phyloP scores from a whole-genome alignment of 805 yeast genomes.

The Ogataea paradorogensis region DNA sequence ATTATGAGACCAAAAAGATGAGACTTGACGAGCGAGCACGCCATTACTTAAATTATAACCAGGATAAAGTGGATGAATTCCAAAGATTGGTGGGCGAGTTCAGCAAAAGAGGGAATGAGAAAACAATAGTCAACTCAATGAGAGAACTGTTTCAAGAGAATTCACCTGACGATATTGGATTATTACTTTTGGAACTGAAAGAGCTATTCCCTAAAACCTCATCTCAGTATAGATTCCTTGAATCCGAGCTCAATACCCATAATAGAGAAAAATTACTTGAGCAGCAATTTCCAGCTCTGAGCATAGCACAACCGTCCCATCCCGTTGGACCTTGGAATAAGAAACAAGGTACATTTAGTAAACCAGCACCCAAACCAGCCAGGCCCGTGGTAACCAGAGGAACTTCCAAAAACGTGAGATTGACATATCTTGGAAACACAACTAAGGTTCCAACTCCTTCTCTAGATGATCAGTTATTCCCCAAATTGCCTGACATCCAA shows the following conservation, averaged over 20 bases:
- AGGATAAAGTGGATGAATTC: slow-evolving; percentile 47
- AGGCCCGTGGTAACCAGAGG: slow-evolving; percentile 12
- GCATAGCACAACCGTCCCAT: slow-evolving; percentile 4
- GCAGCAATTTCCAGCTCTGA: slow-evolving; percentile 50
- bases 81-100: slow-evolving; percentile 45
- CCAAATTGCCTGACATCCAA: slow-evolving; percentile 38
- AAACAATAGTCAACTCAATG: slow-evolving; percentile 50
- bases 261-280: slow-evolving; percentile 25
- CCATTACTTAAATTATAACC: slow-evolving; percentile 63
- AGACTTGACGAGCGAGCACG: slow-evolving; percentile 84
- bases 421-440: slow-evolving; percentile 14
- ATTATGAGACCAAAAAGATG: slow-evolving; percentile 48
- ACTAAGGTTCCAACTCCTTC: slow-evolving; percentile 2
- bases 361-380: not conserved
- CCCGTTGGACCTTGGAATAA: slow-evolving; percentile 9
- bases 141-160: slow-evolving; percentile 42
- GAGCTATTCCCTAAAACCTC: slow-evolving; percentile 53
- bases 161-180: slow-evolving; percentile 47
- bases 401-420: slow-evolving; percentile 12
- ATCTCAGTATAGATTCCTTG: slow-evolving; percentile 39
- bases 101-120: slow-evolving; percentile 43
- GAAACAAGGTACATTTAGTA: not conserved
- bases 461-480: slow-evolving; percentile 28
- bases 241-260: slow-evolving; percentile 29
- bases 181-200: slow-evolving; percentile 58